These are phyloP conservation scores for Diaporthe velutina DNA, from an alignment of 2,329 filamentous ascomycete genomes.

Conservation along the genomic window DNA sequence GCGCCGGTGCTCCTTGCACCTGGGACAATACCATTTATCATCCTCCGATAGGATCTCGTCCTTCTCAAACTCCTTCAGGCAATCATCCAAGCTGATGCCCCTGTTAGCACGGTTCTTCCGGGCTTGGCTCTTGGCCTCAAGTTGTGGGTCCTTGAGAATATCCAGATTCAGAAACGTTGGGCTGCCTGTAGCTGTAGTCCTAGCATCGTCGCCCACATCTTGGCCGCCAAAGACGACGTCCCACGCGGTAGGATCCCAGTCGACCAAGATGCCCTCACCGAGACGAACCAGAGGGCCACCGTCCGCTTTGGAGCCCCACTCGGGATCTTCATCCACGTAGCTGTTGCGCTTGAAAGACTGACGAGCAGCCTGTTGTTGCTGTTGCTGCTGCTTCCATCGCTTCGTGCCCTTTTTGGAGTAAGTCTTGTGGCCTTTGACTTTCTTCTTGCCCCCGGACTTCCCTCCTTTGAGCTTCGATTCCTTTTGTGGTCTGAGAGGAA, in stretches of 20 bases:
- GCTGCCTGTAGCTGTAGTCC: constrained; percentile 67
- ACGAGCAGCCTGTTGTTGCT: constrained; percentile 43
- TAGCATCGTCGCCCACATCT: constrained; percentile 51
- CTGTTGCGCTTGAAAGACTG: constrained; percentile 38
- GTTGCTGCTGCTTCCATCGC: constrained; percentile 59
- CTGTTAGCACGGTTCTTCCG: constrained; percentile 76
- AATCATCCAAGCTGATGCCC: constrained; percentile 89
- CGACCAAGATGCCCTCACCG: constrained; percentile 87
- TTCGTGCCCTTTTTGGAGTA: constrained; percentile 65
- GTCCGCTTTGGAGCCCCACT: constrained; percentile 48
- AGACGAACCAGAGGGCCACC: constrained; percentile 79
- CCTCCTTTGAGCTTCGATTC: constrained; percentile 36
- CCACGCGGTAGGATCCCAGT: constrained; percentile 82
- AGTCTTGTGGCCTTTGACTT: constrained; percentile 59
- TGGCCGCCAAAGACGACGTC: constrained; percentile 75
- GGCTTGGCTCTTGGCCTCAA: constrained; percentile 72
- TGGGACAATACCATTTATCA: constrained; percentile 97
- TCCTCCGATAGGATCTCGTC: constrained; percentile 94
- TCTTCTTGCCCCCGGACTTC: constrained; percentile 57
- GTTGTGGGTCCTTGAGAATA: constrained; percentile 71
- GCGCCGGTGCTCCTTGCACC: constrained; percentile 92
- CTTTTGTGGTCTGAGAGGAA: constrained; percentile 42
- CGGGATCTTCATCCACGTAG: constrained; percentile 52
- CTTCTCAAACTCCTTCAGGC: constrained; percentile 93
- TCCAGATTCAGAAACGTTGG: constrained; percentile 68